A percentile compares a stretch with the other conserved stretches of the same genome.
These are phyloP conservation scores for Byssoonygena ceratinophila DNA, from an alignment of 2,329 filamentous ascomycete genomes.

Conservation along the genomic window DNA sequence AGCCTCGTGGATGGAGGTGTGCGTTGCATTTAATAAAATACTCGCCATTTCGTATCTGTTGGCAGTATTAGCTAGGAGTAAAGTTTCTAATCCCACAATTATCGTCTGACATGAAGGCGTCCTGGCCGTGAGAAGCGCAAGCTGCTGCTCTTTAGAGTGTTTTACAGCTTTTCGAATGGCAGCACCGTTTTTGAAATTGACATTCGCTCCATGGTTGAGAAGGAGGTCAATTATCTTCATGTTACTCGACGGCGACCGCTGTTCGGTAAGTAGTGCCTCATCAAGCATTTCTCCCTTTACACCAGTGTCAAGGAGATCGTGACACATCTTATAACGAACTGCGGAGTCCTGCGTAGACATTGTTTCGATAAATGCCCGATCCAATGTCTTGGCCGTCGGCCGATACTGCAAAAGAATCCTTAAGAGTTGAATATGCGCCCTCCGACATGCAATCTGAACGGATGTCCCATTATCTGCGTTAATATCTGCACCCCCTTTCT, in stretches of 20 bases:
- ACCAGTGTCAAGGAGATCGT: constrained; percentile 16
- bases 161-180: constrained; percentile 16
- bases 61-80: constrained; percentile 7
- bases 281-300: constrained; percentile 15
- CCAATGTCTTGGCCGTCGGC: constrained; percentile 12
- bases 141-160: constrained; percentile 15
- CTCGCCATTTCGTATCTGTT: constrained; percentile 14
- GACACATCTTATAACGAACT: constrained; percentile 15
- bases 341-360: constrained; percentile 9
- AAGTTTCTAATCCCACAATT: constrained; percentile 7
- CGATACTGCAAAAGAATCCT: constrained; percentile 15
- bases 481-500: constrained; percentile 17
- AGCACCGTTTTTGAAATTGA: constrained; percentile 16
- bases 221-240: constrained; percentile 15
- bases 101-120: constrained; percentile 13
- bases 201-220: constrained; percentile 16
- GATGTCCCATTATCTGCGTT: constrained; percentile 14
- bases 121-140: constrained; percentile 14
- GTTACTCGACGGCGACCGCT: constrained; percentile 12
- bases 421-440: constrained; percentile 12
- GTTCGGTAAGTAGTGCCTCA: constrained; percentile 13
- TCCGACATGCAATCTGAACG: constrained; percentile 13
- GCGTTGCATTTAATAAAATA: constrained; percentile 13
- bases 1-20: constrained; percentile 7
- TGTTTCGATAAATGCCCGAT: constrained; percentile 12